Evolutionary conservation across 140 eudicot genomes (phyloP), one percentile per base, ranked within the genome.

Genomic region (Flaveria floridana): DNA sequence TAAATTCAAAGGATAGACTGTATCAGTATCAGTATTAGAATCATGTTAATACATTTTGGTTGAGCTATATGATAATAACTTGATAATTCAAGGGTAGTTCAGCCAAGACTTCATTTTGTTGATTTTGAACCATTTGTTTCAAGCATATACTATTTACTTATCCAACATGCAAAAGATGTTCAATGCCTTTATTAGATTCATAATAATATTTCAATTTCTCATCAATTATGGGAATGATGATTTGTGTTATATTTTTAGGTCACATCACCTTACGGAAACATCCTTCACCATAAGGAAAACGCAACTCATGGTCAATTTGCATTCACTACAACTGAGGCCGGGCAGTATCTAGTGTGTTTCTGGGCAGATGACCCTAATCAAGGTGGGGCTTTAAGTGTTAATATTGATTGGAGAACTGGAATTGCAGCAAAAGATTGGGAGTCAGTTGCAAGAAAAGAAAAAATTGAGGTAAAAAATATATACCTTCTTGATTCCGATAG

Each of bases 391-490:
- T 66, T 88, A 71, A 86, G 86, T 75, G 80, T 89, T 4, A 92
- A 86, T 78, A 81, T 92, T 16, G 98, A 92, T 80, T 92, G 98
- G 96, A 92, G 81, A 83, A 92, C 84, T 21, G 98, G 98, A 57
- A 78, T 92, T 63, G 95, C 92, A 51, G 98, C 98, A 42, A 89
- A 88, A 81, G 98, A 92, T 80, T 92, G 98, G 96, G 98, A 92
- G 7, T 84, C 96, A 0, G 91, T 89, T 81, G 98, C 98, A 23
- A 92, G 74, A 65, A 89, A 81, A 80, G 96, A 92, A 81, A 86
- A 92, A 71, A 86, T 89, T 73, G 98, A 92, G 93, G 98, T 92
- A 52, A 72, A 80, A 23, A 75, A 51, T 30, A 11, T 28, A 18
- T 23, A 67, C 12, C 59, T 52, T 53, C 48, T n/a, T 67, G 19